Conservation (phyloP, 2,329 filamentous ascomycete species). For the Colletotrichum acutatum region DNA sequence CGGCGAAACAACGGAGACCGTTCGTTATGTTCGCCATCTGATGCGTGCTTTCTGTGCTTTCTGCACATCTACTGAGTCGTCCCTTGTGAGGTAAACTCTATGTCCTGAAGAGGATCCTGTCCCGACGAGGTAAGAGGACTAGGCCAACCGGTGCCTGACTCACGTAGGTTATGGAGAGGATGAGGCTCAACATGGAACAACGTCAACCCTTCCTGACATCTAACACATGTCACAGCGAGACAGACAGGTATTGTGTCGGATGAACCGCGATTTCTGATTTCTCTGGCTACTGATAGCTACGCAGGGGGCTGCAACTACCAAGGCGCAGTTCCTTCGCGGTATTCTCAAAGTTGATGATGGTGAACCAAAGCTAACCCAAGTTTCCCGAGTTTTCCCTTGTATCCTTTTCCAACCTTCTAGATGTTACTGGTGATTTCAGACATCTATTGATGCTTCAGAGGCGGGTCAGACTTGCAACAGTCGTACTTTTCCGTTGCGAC, state of each 20-base stretch:
- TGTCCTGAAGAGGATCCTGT: background rate
- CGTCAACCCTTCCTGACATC: background rate
- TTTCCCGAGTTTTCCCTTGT: background rate
- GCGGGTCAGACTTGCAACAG: constrained; percentile 10
- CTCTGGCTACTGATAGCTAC: background rate
- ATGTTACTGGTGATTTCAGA: background rate
- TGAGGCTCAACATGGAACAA: background rate
- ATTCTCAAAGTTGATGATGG: background rate
- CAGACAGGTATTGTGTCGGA: constrained; percentile 3
- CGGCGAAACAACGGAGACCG: background rate
- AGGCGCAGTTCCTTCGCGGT: background rate
- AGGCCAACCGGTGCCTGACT: background rate
- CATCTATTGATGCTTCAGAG: background rate
- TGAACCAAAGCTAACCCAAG: background rate
- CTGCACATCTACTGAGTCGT: background rate
- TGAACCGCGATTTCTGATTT: background rate
- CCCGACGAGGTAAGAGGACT: background rate
- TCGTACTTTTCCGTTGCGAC: constrained; percentile 2
- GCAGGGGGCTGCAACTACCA: background rate
- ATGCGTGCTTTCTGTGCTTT: constrained; percentile 7
- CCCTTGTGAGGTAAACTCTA: constrained; percentile 1
- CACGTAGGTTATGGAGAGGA: background rate
- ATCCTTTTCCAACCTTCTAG: background rate
- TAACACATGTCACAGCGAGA: constrained; percentile 9
- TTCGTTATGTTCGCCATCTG: background rate